Evolutionary conservation across 2,329 filamentous ascomycete species (phyloP).

Genomic region (Colletotrichum sp.): DNA sequence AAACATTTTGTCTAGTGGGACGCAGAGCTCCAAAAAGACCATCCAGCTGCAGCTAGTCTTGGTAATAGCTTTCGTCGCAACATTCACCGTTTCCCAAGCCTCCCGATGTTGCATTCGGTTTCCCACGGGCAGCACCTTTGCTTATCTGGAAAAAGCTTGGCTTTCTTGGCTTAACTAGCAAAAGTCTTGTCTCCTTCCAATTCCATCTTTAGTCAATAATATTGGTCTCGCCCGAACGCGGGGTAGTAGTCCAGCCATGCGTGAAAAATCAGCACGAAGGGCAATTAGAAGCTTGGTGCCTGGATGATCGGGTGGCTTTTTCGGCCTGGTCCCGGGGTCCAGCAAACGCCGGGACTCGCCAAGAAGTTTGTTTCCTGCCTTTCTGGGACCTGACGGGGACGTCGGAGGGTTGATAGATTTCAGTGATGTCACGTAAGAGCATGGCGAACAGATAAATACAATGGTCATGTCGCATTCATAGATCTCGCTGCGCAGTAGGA

Average conservation of each 20-base stretch:
- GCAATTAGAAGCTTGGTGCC: background rate
- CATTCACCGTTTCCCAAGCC: background rate
- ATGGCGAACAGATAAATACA: background rate
- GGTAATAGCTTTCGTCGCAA: background rate
- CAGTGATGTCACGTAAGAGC: background rate
- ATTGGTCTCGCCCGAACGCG: background rate
- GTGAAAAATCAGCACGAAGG: background rate
- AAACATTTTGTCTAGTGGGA: background rate
- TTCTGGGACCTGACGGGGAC: background rate
- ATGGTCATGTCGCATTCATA: background rate
- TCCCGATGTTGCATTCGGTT: constrained; percentile 1
- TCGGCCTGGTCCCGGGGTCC: background rate
- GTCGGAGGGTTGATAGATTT: background rate
- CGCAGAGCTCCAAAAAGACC: background rate
- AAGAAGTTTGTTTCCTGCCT: constrained; percentile 16
- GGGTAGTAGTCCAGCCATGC: background rate
- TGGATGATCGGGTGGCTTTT: background rate
- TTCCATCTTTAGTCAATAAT: background rate
- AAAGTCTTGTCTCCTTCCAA: constrained; percentile 18
- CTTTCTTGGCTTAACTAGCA: constrained; percentile 16
- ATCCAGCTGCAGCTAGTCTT: background rate
- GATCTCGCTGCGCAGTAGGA: background rate
- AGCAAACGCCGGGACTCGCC: background rate
- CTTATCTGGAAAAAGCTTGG: constrained; percentile 21
- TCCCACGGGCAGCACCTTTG: background rate